phyloP scores from a whole-genome alignment of 108 stramenopile genomes.

The Parmales sp. region DNA sequence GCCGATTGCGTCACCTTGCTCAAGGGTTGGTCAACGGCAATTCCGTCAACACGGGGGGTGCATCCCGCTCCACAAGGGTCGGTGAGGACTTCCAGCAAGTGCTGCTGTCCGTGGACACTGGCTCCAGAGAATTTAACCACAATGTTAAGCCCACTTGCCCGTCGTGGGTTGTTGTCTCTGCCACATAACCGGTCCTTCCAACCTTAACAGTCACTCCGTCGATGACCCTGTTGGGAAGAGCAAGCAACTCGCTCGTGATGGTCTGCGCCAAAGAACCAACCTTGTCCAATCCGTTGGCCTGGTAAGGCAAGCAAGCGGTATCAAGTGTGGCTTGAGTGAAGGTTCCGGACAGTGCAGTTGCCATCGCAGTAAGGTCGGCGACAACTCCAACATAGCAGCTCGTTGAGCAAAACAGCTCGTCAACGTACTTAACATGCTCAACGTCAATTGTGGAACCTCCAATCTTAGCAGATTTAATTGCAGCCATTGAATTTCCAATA shows the following conservation, averaged over 20 bases:
- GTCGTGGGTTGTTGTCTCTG: too few species aligned
- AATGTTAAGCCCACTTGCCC: constrained; percentile 14
- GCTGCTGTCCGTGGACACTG: constrained; percentile 43
- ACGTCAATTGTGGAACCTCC: too few species aligned
- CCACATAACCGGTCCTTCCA: too few species aligned
- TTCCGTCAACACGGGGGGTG: not conserved
- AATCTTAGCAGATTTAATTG: too few species aligned
- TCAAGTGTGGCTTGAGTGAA: too few species aligned
- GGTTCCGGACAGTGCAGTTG: constrained; percentile 27
- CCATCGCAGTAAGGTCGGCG: constrained; percentile 24
- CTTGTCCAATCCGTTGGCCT: too few species aligned
- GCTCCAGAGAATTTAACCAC: constrained; percentile 38
- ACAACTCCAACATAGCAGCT: constrained; percentile 9
- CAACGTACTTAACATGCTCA: too few species aligned
- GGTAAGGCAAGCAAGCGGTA: too few species aligned
- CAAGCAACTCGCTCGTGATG: constrained; percentile 28
- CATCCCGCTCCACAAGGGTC: not conserved
- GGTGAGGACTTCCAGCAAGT: not conserved
- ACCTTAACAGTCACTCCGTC: constrained; percentile 38
- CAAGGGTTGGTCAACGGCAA: constrained; percentile 17
- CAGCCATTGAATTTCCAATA: too few species aligned
- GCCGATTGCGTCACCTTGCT: constrained; percentile 21
- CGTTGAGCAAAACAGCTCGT: too few species aligned
- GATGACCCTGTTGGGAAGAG: constrained; percentile 45
- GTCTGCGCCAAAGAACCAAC: constrained; percentile 15